Evolutionary conservation across 257 asterid species (phyloP).

Genomic region (Craterostigma plantagineum): DNA sequence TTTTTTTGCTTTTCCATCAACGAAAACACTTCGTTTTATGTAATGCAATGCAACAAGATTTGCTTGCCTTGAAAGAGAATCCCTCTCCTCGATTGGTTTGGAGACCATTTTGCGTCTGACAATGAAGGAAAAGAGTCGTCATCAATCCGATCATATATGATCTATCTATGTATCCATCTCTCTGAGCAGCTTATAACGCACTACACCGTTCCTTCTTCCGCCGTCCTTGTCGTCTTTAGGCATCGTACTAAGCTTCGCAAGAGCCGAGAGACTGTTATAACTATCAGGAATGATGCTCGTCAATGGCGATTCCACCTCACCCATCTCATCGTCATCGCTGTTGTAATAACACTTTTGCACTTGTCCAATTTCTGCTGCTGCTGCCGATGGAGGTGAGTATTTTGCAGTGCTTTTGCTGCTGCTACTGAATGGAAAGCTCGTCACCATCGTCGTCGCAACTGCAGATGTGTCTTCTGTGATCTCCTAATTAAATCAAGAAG

Average conservation of each 20-base stretch:
- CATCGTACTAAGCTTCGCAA: constrained; percentile 26
- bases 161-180: too few species aligned
- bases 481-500: constrained; percentile 20
- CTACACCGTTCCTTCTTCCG: constrained; percentile 26
- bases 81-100: background rate
- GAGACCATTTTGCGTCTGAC: background rate
- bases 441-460: constrained; percentile 10
- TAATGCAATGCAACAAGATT: too few species aligned
- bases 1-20: too few species aligned
- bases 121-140: background rate
- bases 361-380: constrained; percentile 15
- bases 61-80: too few species aligned
- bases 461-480: constrained; percentile 13
- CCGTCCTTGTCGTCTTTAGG: constrained; percentile 47
- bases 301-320: constrained; percentile 57
- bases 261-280: constrained; percentile 23
- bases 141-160: constrained; percentile 2
- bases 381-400: constrained; percentile 53
- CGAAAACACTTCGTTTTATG: too few species aligned
- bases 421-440: constrained; percentile 47
- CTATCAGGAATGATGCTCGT: constrained; percentile 43
- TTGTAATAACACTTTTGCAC: constrained; percentile 43
- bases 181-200: constrained; percentile 54
- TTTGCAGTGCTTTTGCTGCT: constrained; percentile 25
- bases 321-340: constrained; percentile 80